These are phyloP conservation scores for Hypoxylon sp. DNA, from an alignment of 2,329 filamentous ascomycete genomes.

Conservation along the genomic window DNA sequence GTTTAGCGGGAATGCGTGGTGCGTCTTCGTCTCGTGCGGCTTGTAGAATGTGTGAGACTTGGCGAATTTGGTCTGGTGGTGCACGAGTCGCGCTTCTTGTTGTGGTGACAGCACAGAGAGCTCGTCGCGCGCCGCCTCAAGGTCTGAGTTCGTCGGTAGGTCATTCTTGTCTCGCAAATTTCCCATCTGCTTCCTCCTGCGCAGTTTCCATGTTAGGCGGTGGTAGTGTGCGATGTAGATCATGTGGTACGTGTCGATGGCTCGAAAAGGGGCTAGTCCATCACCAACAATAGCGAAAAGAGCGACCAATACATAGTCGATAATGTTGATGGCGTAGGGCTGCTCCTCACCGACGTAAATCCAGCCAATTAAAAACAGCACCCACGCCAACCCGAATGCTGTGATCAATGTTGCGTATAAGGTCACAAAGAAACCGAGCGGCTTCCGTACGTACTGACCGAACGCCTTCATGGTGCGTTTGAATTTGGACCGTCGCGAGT, in stretches of 20 bases:
- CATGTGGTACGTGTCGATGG: conserved; percentile 89
- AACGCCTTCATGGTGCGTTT: conserved; percentile 84
- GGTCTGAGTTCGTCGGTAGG: conserved; percentile 59
- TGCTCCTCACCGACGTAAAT: conserved; percentile 81
- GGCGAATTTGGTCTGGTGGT: conserved; percentile 82
- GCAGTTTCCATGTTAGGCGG: conserved; percentile 68
- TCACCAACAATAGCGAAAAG: conserved; percentile 77
- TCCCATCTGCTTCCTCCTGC: conserved; percentile 68
- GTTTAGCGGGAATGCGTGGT: conserved; percentile 78
- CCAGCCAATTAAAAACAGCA: conserved; percentile 91
- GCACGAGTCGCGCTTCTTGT: conserved; percentile 74
- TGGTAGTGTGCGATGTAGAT: conserved; percentile 79
- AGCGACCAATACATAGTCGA: conserved; percentile 75
- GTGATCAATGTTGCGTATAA: conserved; percentile 85
- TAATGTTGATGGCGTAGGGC: conserved; percentile 73
- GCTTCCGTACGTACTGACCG: conserved; percentile 77
- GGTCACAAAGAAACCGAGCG: conserved; percentile 84
- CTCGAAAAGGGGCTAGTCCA: conserved; percentile 76
- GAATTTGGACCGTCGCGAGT: conserved; percentile 80
- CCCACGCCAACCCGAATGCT: conserved; percentile 85
- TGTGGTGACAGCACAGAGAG: conserved; percentile 68
- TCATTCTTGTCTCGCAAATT: conserved; percentile 74
- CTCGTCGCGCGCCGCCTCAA: conserved; percentile 56
- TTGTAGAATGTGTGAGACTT: conserved; percentile 91
- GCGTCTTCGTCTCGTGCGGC: conserved; percentile 84